These are phyloP conservation scores for Aphanoascus verrucosus DNA, from an alignment of 2,329 filamentous ascomycete species.

Conservation along the genomic window DNA sequence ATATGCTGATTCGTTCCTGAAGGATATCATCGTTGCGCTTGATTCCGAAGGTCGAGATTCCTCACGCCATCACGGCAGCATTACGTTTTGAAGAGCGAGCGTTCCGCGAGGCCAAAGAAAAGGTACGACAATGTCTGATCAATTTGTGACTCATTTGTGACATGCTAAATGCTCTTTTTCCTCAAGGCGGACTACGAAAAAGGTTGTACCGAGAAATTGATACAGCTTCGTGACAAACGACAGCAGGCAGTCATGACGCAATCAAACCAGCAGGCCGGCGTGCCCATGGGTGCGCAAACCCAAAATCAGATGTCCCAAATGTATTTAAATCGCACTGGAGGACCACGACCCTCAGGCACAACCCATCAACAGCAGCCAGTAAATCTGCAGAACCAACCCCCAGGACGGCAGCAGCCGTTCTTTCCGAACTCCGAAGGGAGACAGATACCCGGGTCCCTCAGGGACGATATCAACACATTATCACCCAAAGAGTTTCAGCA, in stretches of 20 bases:
- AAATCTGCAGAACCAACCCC: conserved; percentile 14
- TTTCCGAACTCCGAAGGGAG: conserved; percentile 23
- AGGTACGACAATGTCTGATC: conserved; percentile 18
- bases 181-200: conserved; percentile 35
- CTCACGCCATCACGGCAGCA: conserved; percentile 32
- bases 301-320: conserved; percentile 31
- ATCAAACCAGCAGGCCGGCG: conserved; percentile 23
- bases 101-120: conserved; percentile 33
- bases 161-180: neutral
- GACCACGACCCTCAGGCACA: conserved; percentile 11
- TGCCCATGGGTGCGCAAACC: conserved; percentile 29
- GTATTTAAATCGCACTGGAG: conserved; percentile 11
- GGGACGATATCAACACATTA: conserved; percentile 29
- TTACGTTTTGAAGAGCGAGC: conserved; percentile 37
- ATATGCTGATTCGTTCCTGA: conserved; percentile 6
- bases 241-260: conserved; percentile 35
- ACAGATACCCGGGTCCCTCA: conserved; percentile 20
- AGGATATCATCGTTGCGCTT: conserved; percentile 39
- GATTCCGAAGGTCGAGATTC: conserved; percentile 33
- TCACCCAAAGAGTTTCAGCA: conserved; percentile 34
- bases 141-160: neutral
- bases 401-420: conserved; percentile 22
- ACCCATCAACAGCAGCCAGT: conserved; percentile 22
- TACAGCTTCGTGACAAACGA: conserved; percentile 37
- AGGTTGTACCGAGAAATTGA: conserved; percentile 36